Base-by-base conservation (phyloP, 2,329 filamentous ascomycete species). In the Epichloe brachyelytri region DNA sequence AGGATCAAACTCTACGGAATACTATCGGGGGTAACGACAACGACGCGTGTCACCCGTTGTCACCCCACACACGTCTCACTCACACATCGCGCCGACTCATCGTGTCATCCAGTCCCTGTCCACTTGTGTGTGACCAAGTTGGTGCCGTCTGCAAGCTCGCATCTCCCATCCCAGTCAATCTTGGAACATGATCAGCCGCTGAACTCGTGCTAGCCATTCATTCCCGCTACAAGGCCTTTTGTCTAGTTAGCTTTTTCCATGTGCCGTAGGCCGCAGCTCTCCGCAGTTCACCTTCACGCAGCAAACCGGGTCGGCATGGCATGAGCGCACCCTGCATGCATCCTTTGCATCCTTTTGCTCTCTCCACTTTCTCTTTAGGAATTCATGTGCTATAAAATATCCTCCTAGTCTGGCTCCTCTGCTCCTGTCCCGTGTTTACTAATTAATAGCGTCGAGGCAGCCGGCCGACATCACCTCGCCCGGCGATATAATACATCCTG, bases 121-220 rank as follows among this genome's bases (percentile, higher is more conserved):
- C 12, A 58, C 22, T 30, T 39, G 44, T 48, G 48, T 64, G 61
- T 63, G 59, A 56, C 57, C 51, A 54, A n/a, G 62, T 50, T 56
- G 19, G 17, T 61, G 58, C 56, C 55, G 52, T 51, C 49, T 47
- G 54, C 52, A 56, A 56, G 53, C 54, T 54, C 45, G 52, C 59
- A 61, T 62, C 51, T 59, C 50, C 39, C 50, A 45, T 39, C 44
- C 63, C 70, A 71, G 68, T 75, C 76, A 79, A 78, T 79, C 77
- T 77, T 68, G 70, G 68, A 65, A 64, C 64, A 60, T 66, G 62
- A 63, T 68, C 74, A 68, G 60, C 71, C 71, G 72, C 73, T 70
- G 65, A 59, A 59, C 60, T 57, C 59, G 53, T 57, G 55, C 56
- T 8, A 26, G 45, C 40, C 14, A 22, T 37, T 54, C 60, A 57